Base-by-base conservation (phyloP, 495 filamentous ascomycete genomes). In the Geoglossum glabrum region DNA sequence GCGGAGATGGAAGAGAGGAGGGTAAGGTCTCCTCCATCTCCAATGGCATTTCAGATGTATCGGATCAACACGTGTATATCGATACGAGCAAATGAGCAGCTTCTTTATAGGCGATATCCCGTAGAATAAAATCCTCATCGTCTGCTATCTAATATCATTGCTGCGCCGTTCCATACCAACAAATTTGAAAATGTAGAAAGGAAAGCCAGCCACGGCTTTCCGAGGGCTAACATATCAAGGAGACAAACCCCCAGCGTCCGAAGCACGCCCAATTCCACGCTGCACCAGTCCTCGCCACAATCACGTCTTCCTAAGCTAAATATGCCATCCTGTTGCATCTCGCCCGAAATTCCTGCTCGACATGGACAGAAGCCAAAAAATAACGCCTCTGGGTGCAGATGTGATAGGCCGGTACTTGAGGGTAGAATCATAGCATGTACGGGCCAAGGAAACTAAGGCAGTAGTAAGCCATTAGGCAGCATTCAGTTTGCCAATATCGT, bases 401-500 rank as follows among this genome's bases (percentile, higher is more conserved):
- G 4, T 21, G n/a, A 21, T 13, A 45, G 40, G 40, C 2, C 23
- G n/a, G n/a, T 21, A 19, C 3, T 45, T 13, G 3, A 3, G 10
- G 40, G 5, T 21, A 2, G 40, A 19, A 17, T 21, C n/a, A 21
- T 21, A 45, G 3, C 17, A 10, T 19, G 13, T 45, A 21, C 0
- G n/a, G n/a, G n/a, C 10, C 1, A 45, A 45, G 13, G n/a, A 21
- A 19, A 45, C 36, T 13, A 15, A 40, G 36, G 36, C 13, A 15
- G 36, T 40, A 40, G 17, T 13, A 8, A 15, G 2, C 13, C 2
- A 15, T 40, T 40, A 21, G 13, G 3, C 3, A 45, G 40, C 19
- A 21, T 17, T 76, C 77, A 95, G 73, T 95, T 95, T 68, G 86
- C 88, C 61, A 95, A 83, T 70, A 95, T 94, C 38, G 86, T 94